Evolutionary conservation across 2,329 filamentous ascomycete genomes (phyloP).

Genomic region (Cryphonectria carpinicola): DNA sequence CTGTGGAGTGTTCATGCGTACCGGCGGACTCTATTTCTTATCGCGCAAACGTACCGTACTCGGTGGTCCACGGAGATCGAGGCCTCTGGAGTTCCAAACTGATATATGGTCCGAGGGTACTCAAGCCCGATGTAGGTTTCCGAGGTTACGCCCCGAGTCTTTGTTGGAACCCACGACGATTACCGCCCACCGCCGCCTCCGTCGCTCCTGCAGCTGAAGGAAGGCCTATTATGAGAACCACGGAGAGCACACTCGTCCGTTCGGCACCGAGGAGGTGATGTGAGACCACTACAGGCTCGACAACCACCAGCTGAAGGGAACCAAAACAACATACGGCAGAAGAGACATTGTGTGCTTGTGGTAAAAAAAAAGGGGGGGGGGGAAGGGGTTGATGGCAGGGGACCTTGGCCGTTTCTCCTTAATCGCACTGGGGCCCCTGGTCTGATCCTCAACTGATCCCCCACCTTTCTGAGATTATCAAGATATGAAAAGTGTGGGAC

Average conservation of each 20-base stretch:
- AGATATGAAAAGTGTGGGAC: constrained; percentile 19
- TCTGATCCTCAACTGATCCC: constrained; percentile 25
- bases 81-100: neutral
- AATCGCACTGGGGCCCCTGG: constrained; percentile 18
- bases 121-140: neutral
- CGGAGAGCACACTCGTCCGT: neutral
- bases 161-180: neutral
- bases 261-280: neutral
- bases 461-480: constrained; percentile 26
- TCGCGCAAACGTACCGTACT: neutral
- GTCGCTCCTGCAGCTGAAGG: neutral
- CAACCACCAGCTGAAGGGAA: neutral
- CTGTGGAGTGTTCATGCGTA: neutral
- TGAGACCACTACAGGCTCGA: neutral
- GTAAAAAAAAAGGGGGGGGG: neutral
- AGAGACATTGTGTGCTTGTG: neutral
- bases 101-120: neutral
- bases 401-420: neutral
- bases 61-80: neutral
- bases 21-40: neutral
- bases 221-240: neutral
- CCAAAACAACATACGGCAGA: neutral
- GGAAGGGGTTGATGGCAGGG: neutral
- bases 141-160: neutral
- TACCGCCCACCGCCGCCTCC: neutral